A percentile compares a stretch with the other conserved stretches of the same genome.
phyloP scores from a whole-genome alignment of 805 yeast species.

The Candida vaughaniae region DNA sequence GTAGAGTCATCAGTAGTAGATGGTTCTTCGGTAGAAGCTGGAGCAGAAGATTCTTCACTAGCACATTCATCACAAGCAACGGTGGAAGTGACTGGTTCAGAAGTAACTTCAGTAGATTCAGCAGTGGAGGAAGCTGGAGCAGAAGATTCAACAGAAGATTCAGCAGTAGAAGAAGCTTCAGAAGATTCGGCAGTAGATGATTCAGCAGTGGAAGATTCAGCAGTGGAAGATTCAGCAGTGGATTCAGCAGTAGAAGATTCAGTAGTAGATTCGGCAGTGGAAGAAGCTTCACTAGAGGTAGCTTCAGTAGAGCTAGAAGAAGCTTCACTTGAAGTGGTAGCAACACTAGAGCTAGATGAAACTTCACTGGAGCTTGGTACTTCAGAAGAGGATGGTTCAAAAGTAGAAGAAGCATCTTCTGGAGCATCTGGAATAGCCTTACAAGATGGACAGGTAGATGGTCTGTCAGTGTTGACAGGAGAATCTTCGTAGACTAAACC shows the following conservation, averaged over 20 bases:
- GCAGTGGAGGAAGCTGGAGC: conserved; percentile 8
- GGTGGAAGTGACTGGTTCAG: background rate
- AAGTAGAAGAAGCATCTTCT: conserved; percentile 11
- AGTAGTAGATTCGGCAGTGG: conserved; percentile 3
- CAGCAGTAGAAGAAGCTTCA: conserved; percentile 3
- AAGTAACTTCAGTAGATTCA: background rate
- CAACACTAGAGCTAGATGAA: conserved; percentile 2
- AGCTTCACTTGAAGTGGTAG: conserved; percentile 1
- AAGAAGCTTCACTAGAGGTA: background rate
- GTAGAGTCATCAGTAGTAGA: conserved; percentile 4
- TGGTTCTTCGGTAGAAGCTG: conserved; percentile 6
- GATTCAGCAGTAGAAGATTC: conserved; percentile 3
- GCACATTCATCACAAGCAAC: conserved; percentile 1
- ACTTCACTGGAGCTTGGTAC: conserved; percentile 3
- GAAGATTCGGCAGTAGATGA: conserved; percentile 4
- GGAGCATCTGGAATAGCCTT: conserved; percentile 16
- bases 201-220: background rate
- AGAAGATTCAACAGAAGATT: conserved; percentile 22
- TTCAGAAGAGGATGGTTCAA: conserved; percentile 7
- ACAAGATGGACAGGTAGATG: conserved; percentile 22
- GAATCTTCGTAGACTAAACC: conserved; percentile 18
- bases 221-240: conserved; percentile 6
- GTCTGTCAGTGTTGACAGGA: conserved; percentile 20
- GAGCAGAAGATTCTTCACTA: conserved; percentile 22
- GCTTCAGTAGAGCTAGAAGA: conserved; percentile 12